These are phyloP conservation scores for Lichtheimia hyalospora DNA, from an alignment of 371 early-diverging fungal genomes.

Conservation along the genomic window DNA sequence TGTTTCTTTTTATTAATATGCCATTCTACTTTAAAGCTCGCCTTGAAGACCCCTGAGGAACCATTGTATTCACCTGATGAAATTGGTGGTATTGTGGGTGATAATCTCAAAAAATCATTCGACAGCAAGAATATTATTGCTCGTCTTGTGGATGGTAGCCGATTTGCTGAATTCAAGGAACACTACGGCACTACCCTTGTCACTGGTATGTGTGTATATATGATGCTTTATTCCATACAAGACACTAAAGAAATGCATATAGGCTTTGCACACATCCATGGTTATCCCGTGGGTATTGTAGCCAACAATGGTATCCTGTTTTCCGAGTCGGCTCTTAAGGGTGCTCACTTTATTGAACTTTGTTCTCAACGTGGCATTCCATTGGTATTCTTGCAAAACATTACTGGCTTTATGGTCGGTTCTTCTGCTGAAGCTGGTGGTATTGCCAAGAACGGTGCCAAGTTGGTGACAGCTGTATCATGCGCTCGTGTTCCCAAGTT, in stretches of 20 bases:
- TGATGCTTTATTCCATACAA: background rate
- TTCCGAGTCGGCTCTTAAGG: slow-evolving; percentile 94
- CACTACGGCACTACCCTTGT: slow-evolving; percentile 91
- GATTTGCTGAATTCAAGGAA: slow-evolving; percentile 95
- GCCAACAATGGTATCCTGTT: slow-evolving; percentile 98
- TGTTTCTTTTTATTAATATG: too few relatives aligned
- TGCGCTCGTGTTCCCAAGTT: slow-evolving; percentile 96
- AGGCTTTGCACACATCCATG: slow-evolving; percentile 93
- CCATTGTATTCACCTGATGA: slow-evolving; percentile 87
- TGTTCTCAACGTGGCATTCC: slow-evolving; percentile 94
- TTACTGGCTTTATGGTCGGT: slow-evolving; percentile 95
- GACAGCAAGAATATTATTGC: slow-evolving; percentile 95
- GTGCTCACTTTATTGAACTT: slow-evolving; percentile 97
- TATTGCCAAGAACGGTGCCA: slow-evolving; percentile 98
- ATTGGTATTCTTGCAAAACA: slow-evolving; percentile 95
- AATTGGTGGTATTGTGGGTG: slow-evolving; percentile 95
- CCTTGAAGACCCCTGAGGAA: slow-evolving; percentile 51
- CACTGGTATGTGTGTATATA: slow-evolving; percentile 58
- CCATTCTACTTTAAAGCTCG: background rate
- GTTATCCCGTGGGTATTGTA: slow-evolving; percentile 94
- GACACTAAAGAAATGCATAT: background rate
- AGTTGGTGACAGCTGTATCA: slow-evolving; percentile 96
- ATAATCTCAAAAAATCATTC: slow-evolving; percentile 89
- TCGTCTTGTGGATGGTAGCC: slow-evolving; percentile 93
- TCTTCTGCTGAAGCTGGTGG: slow-evolving; percentile 95